Evolutionary conservation across 805 yeast genomes (phyloP), one percentile per base, ranked within the genome.

Genomic region (Wickerhamia fluorescens): DNA sequence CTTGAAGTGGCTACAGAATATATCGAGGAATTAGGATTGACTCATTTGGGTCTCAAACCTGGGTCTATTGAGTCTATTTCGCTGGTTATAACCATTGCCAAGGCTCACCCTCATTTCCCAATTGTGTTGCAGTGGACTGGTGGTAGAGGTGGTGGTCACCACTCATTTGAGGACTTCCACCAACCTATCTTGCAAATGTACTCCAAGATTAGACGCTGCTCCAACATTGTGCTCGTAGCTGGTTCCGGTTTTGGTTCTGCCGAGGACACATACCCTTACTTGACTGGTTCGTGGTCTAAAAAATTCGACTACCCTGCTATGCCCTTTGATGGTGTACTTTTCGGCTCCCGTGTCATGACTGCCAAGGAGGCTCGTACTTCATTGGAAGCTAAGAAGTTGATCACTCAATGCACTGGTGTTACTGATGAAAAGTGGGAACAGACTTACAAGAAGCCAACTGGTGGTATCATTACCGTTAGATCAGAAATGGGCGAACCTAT

Each of bases 91-190:
- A 64, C 80, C 37, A 92, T 92, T 53, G 98, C 99, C 31, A 85
- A 83, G 53, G 88, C 94, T 28, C 94, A 88, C 64, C 98, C 98
- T 43, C 66, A 58, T 40, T 92, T 92, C 88, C 99, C 98, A 41
- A 86, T 92, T 51, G 89, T 92, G 32, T 66, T 92, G 47, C 98
- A 92, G 70, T 92, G 99, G 99, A 92, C 99, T 36, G 98, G 97
- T 73, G 99, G 99, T 61, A 88, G 99, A 74, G 99, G 96, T 68
- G 99, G 99, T 74, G 99, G 99, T 53, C 99, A 92, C 60, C 99
- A 92, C 62, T 89, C 97, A 28, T 92, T 78, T 53, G 99, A 92
- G 71, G 99, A 92, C 66, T 87, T 89, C 92, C 98, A 92, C 61
- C 89, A 88, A 53, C 97, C 98, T 44, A 74, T 92, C 44, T 66